phyloP scores from a whole-genome alignment of 257 asterid genomes.

The Solanum phureja region DNA sequence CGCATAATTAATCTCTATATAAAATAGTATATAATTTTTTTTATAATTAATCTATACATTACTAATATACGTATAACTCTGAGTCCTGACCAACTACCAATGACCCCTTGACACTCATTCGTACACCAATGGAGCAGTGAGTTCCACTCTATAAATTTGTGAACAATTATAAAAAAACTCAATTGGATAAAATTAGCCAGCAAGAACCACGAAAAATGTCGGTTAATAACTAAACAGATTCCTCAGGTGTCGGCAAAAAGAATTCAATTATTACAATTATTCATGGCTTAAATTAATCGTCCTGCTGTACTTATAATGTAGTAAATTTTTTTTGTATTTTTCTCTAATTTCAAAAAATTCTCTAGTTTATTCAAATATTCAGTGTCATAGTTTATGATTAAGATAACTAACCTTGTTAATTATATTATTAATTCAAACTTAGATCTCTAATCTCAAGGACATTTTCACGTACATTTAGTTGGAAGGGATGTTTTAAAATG shows the following conservation, averaged over 20 bases:
- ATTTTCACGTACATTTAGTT: constrained; percentile 5
- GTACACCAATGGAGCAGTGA: not conserved
- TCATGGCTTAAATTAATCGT: constrained; percentile 8
- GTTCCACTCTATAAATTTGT: not conserved
- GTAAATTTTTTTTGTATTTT: not conserved
- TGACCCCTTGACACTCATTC: not conserved
- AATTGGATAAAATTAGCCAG: constrained; percentile 1
- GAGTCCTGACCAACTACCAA: not conserved
- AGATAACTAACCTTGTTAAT: not conserved
- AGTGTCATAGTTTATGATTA: not conserved
- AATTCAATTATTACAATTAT: constrained; percentile 1
- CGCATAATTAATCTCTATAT: too few relatives aligned
- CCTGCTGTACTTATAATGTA: not conserved
- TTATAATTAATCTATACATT: not conserved
- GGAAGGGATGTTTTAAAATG: not conserved
- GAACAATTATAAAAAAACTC: not conserved
- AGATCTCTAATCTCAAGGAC: constrained; percentile 14
- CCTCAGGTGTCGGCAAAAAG: constrained; percentile 10
- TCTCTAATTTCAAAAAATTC: constrained; percentile 4
- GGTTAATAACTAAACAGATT: constrained; percentile 15
- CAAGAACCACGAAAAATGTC: constrained; percentile 14
- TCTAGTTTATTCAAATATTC: not conserved
- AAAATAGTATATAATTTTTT: too few relatives aligned
- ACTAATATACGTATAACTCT: too few relatives aligned
- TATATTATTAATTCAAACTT: not conserved